These are phyloP conservation scores for Nothophoma quercina DNA, from an alignment of 2,329 filamentous ascomycete species.

Conservation along the genomic window DNA sequence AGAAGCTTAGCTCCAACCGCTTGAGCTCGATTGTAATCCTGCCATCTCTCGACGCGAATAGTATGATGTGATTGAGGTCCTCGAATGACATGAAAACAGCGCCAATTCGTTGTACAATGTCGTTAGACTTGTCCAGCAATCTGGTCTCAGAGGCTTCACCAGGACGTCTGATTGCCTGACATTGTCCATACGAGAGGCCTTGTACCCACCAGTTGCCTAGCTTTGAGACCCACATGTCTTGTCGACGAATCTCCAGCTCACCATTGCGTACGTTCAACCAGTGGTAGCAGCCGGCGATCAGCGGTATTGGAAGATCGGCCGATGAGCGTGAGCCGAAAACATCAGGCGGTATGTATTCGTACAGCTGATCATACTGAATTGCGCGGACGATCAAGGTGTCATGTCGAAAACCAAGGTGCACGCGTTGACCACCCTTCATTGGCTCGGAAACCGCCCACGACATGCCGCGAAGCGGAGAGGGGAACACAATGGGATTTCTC, in stretches of 20 bases:
- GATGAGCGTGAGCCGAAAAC: conserved; percentile 30
- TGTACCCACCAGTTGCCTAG: conserved; percentile 52
- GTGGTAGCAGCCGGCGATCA: conserved; percentile 64
- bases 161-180: conserved; percentile 8
- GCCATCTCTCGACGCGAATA: conserved; percentile 54
- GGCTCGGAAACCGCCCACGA: conserved; percentile 51
- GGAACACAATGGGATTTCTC: conserved; percentile 59
- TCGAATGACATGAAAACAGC: conserved; percentile 63
- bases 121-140: conserved; percentile 37
- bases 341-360: conserved; percentile 47
- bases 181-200: conserved; percentile 29
- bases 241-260: conserved; percentile 61
- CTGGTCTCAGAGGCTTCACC: neutral
- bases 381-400: conserved; percentile 56
- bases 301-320: conserved; percentile 60
- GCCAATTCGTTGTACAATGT: conserved; percentile 50
- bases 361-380: conserved; percentile 21
- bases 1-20: conserved; percentile 62
- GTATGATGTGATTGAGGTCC: conserved; percentile 49
- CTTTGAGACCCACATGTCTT: conserved; percentile 51
- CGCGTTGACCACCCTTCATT: conserved; percentile 49
- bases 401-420: conserved; percentile 64
- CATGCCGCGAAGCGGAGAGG: conserved; percentile 63
- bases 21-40: conserved; percentile 59
- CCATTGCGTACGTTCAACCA: conserved; percentile 63